Evolutionary conservation across 2,329 filamentous ascomycete species (phyloP).

Genomic region (Diaporthe batatas): DNA sequence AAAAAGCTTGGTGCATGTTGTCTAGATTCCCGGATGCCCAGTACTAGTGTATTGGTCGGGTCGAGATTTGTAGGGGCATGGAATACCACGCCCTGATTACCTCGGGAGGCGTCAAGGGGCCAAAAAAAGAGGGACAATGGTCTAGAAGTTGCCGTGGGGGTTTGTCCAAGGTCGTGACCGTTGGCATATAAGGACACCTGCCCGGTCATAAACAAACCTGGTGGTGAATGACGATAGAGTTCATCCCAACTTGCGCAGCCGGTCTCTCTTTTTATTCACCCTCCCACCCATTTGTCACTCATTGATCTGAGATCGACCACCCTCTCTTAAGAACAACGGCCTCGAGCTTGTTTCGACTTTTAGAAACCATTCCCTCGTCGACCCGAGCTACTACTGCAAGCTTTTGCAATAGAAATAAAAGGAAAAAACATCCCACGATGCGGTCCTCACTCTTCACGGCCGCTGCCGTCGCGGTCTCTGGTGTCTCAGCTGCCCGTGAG

Average conservation of each 20-base stretch:
- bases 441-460: constrained; percentile 15
- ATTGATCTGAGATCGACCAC: constrained; percentile 7
- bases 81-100: background rate
- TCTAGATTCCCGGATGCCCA: background rate
- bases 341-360: background rate
- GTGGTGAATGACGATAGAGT: constrained; percentile 3
- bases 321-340: background rate
- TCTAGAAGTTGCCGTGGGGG: background rate
- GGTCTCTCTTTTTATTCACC: background rate
- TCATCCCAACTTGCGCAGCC: constrained; percentile 23
- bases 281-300: constrained; percentile 23
- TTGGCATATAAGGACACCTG: constrained; percentile 12
- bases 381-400: constrained; percentile 6
- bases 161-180: background rate
- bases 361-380: background rate
- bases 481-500: constrained; percentile 20
- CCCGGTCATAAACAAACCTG: background rate
- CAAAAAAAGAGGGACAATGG: background rate
- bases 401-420: background rate
- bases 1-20: constrained; percentile 12
- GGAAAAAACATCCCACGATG: constrained; percentile 13
- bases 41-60: background rate
- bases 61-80: background rate
- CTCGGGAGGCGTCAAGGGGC: background rate
- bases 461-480: constrained; percentile 19